Percentiles rank a stretch among this genome's conserved stretches.
Conservation (phyloP, 2,329 filamentous ascomycete genomes). For the Drechmeria coniospora region DNA sequence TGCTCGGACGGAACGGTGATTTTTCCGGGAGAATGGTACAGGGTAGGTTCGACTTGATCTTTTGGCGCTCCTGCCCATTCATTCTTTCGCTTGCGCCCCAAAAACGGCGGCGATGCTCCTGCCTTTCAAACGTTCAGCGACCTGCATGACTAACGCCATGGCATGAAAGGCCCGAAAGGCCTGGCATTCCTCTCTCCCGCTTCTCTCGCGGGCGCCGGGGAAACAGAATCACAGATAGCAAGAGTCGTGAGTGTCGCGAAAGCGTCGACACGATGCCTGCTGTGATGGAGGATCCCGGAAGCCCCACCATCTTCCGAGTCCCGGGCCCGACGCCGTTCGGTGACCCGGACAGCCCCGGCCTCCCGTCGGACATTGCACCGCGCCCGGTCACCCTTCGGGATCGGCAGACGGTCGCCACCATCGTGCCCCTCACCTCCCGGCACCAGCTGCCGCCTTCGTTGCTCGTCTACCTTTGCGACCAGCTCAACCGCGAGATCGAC, state of each 20-base stretch:
- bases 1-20: neutral
- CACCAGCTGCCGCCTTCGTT: slow-evolving; percentile 62
- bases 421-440: slow-evolving; percentile 68
- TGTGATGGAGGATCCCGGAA: slow-evolving; percentile 61
- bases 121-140: no score
- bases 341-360: slow-evolving; percentile 40
- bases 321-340: slow-evolving; percentile 53
- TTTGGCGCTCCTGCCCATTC: no score
- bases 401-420: slow-evolving; percentile 66
- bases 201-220: no score
- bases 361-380: slow-evolving; percentile 54
- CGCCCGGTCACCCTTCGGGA: slow-evolving; percentile 72
- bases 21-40: no score
- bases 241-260: neutral
- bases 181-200: no score
- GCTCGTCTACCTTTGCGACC: slow-evolving; percentile 62
- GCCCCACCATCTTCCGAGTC: slow-evolving; percentile 53
- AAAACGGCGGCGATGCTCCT: no score
- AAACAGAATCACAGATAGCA: no score
- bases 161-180: no score
- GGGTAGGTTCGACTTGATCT: no score
- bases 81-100: no score
- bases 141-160: no score
- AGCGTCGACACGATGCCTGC: slow-evolving; percentile 45
- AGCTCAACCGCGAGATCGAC: slow-evolving; percentile 81